phyloP scores from a whole-genome alignment of 1,139 yeast genomes.

The Hansenula sp. region DNA sequence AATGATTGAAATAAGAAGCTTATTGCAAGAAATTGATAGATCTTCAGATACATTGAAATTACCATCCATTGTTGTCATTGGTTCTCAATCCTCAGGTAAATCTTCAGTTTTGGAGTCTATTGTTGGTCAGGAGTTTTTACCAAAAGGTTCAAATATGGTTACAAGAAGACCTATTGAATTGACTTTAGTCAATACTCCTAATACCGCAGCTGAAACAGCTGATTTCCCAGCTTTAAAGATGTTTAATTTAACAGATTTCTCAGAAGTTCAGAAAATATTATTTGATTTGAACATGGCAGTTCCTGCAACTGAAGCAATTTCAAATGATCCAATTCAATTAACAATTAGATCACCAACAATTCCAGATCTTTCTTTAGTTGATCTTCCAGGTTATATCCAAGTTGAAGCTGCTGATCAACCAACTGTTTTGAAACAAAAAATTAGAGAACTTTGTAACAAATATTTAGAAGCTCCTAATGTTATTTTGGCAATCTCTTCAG shows the following conservation, averaged over 20 bases:
- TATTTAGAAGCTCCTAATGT: slow-evolving; percentile 91
- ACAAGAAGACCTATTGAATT: slow-evolving; percentile 93
- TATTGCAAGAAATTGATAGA: slow-evolving; percentile 73
- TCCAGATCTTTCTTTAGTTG: slow-evolving; percentile 92
- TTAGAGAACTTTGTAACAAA: slow-evolving; percentile 73
- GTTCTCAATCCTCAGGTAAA: slow-evolving; percentile 96
- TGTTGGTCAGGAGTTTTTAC: slow-evolving; percentile 91
- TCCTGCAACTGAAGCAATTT: slow-evolving; percentile 77
- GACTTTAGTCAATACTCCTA: slow-evolving; percentile 84
- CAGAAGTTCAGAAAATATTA: slow-evolving; percentile 79
- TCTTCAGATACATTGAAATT: slow-evolving; percentile 68
- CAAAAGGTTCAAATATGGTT: slow-evolving; percentile 94
- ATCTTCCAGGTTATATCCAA: slow-evolving; percentile 96
- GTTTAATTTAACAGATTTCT: slow-evolving; percentile 79
- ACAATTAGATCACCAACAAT: slow-evolving; percentile 88
- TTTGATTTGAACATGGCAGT: slow-evolving; percentile 91
- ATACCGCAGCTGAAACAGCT: slow-evolving; percentile 78
- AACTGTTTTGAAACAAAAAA: slow-evolving; percentile 69
- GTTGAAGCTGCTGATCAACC: slow-evolving; percentile 98
- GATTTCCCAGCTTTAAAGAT: slow-evolving; percentile 90
- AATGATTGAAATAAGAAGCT: slow-evolving; percentile 91
- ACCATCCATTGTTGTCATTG: slow-evolving; percentile 94
- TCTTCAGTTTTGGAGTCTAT: slow-evolving; percentile 90
- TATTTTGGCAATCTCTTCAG: slow-evolving; percentile 92
- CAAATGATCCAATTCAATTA: slow-evolving; percentile 87